phyloP scores from a whole-genome alignment of 2,329 filamentous ascomycete genomes.

The Ophiocordyceps camponoti-leonardi region DNA sequence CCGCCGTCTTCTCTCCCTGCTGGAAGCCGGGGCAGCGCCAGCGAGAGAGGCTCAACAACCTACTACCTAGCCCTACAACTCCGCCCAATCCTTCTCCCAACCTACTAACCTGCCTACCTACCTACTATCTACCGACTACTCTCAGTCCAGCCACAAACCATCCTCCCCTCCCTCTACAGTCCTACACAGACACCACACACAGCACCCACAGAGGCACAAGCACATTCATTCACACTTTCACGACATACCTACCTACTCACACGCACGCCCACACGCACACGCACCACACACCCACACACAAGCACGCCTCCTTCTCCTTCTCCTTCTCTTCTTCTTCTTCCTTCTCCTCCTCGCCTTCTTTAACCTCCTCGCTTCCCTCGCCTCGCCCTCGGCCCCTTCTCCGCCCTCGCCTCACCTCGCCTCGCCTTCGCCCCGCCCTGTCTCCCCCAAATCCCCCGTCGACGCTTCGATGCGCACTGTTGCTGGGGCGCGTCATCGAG shows the following conservation, averaged over 20 bases:
- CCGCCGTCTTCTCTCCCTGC: not conserved
- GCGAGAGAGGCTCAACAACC: not conserved
- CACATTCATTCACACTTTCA: no score
- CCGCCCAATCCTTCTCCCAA: not conserved
- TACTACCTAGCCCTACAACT: not conserved
- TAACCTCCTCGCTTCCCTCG: not conserved
- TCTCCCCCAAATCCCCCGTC: constrained; percentile 7
- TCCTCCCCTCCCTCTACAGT: not conserved
- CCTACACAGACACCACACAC: no score
- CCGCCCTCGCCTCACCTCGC: not conserved
- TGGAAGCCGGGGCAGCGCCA: not conserved
- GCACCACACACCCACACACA: not conserved
- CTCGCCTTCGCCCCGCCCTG: not conserved
- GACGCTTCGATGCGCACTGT: constrained; percentile 29
- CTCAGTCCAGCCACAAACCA: not conserved
- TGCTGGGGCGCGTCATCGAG: constrained; percentile 23
- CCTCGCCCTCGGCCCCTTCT: not conserved
- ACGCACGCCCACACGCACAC: not conserved
- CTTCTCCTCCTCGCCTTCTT: not conserved
- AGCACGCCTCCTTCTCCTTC: not conserved
- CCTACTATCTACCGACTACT: not conserved
- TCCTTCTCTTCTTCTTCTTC: not conserved
- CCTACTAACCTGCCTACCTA: not conserved
- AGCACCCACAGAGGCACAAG: no score
- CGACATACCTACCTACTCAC: not conserved